These are phyloP conservation scores for Codiaeum variegatum DNA, from an alignment of 441 rosid species.

Conservation along the genomic window DNA sequence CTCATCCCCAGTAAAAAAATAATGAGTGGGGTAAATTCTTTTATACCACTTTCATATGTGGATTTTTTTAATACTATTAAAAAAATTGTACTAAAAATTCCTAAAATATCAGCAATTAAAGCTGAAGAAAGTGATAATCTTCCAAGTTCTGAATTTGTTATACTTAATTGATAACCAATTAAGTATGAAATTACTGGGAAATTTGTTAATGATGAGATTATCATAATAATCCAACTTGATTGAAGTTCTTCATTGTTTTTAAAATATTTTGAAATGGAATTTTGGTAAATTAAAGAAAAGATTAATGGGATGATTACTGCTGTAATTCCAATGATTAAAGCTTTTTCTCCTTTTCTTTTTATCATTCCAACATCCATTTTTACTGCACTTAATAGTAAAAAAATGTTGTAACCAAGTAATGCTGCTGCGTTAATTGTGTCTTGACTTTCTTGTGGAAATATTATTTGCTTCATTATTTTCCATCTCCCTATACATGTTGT, in stretches of 20 bases:
- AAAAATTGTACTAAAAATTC: not conserved
- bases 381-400: slow-evolving; percentile 13
- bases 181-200: slow-evolving; percentile 47
- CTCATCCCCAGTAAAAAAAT: not conserved
- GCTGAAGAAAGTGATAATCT: slow-evolving; percentile 42
- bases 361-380: slow-evolving; percentile 13
- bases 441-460: slow-evolving; percentile 10
- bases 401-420: not conserved
- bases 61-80: too few species aligned
- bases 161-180: slow-evolving; percentile 42
- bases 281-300: not conserved
- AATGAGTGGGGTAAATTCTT: too few species aligned
- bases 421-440: not conserved
- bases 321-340: not conserved
- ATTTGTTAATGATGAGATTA: slow-evolving; percentile 30
- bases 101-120: slow-evolving; percentile 24
- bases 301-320: not conserved
- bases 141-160: slow-evolving; percentile 62
- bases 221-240: not conserved
- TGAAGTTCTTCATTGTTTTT: fast-evolving
- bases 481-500: slow-evolving; percentile 6
- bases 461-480: not conserved
- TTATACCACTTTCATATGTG: too few species aligned
- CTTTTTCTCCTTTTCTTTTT: not conserved
- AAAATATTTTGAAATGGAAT: not conserved